phyloP scores from a whole-genome alignment of 2,329 filamentous ascomycete species.

The Botrytis aclada region DNA sequence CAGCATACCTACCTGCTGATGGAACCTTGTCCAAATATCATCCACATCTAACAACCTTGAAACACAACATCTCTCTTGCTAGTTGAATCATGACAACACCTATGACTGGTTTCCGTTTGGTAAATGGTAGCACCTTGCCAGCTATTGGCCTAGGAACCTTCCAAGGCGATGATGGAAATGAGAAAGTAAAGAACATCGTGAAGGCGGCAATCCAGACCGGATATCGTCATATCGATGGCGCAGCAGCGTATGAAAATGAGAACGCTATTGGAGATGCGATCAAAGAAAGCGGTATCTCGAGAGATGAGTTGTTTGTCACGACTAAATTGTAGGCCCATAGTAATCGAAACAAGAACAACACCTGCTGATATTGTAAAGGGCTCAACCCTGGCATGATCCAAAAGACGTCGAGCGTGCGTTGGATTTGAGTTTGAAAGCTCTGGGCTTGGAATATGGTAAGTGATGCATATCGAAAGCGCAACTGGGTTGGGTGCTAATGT shows the following conservation, averaged over 20 bases:
- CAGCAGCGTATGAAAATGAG: slow-evolving; percentile 13
- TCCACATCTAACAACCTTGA: not conserved
- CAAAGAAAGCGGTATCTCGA: slow-evolving; percentile 38
- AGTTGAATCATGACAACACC: not conserved
- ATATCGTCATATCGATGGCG: slow-evolving; percentile 15
- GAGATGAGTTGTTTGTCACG: slow-evolving; percentile 41
- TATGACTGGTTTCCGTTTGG: not conserved
- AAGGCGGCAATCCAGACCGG: not conserved
- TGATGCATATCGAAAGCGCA: too few relatives aligned
- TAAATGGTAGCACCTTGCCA: not conserved
- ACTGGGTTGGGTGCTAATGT: not conserved
- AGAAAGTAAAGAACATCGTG: not conserved
- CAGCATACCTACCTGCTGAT: not conserved
- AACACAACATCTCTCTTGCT: not conserved
- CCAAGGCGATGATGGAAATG: slow-evolving; percentile 9
- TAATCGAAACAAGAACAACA: not conserved
- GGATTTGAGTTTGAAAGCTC: not conserved
- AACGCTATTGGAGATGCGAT: slow-evolving; percentile 40
- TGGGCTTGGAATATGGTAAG: slow-evolving; percentile 4
- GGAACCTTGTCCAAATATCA: not conserved
- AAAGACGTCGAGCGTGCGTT: not conserved
- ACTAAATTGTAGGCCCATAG: not conserved
- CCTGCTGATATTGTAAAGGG: not conserved
- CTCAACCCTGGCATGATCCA: slow-evolving; percentile 13
- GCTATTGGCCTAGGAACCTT: slow-evolving; percentile 5